Evolutionary conservation across 2,329 filamentous ascomycete species (phyloP).

Genomic region (Fonsecaea erecta): DNA sequence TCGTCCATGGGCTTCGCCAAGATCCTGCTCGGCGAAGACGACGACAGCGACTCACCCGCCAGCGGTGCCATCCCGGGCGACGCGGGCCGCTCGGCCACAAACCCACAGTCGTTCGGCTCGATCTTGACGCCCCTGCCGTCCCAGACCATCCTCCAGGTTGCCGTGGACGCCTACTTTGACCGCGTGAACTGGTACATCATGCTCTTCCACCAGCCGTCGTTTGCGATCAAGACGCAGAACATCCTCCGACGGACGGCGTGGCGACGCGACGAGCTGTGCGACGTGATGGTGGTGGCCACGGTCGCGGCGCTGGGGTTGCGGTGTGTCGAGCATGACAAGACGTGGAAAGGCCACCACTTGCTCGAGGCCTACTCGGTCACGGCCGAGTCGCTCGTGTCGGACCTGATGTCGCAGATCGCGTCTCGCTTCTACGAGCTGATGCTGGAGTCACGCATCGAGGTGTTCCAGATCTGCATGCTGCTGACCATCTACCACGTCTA

Average conservation of each 20-base stretch:
- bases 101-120: constrained; percentile 9
- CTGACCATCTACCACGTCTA: constrained; percentile 32
- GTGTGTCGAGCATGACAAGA: constrained; percentile 22
- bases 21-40: constrained; percentile 22
- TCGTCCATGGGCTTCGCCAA: constrained; percentile 26
- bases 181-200: constrained; percentile 38
- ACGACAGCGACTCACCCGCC: constrained; percentile 16
- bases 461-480: constrained; percentile 35
- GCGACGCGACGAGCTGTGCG: constrained; percentile 18
- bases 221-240: constrained; percentile 1
- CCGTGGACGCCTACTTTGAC: constrained; percentile 36
- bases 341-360: constrained; percentile 21
- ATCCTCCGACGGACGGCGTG: constrained; percentile 17
- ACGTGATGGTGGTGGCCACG: constrained; percentile 20
- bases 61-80: constrained; percentile 16
- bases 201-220: constrained; percentile 28
- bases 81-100: background rate
- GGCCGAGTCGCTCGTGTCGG: constrained; percentile 8
- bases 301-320: constrained; percentile 18
- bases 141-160: constrained; percentile 15
- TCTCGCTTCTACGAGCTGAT: constrained; percentile 25
- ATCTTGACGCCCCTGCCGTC: constrained; percentile 10
- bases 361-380: constrained; percentile 16
- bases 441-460: constrained; percentile 34
- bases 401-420: constrained; percentile 19